These are phyloP conservation scores for Diaporthe longicolla DNA, from an alignment of 2,329 filamentous ascomycete genomes.

Conservation along the genomic window DNA sequence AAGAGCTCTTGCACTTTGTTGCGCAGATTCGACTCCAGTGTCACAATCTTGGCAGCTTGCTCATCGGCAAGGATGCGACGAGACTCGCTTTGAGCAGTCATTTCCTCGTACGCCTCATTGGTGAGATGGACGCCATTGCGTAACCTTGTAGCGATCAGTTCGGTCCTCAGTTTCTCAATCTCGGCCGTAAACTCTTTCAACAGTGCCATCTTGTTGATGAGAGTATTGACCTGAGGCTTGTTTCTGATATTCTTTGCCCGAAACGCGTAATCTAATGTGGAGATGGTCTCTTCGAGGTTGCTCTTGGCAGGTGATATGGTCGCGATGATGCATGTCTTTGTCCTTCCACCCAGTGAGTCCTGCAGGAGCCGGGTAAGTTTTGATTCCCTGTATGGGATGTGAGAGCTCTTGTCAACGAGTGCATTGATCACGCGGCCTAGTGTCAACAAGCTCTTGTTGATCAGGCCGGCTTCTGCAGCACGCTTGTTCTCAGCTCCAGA, in stretches of 20 bases:
- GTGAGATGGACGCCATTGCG: constrained; percentile 96
- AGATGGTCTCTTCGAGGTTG: constrained; percentile 98
- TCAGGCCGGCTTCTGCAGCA: constrained; percentile 93
- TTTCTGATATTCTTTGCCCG: constrained; percentile 98
- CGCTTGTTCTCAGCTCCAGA: constrained; percentile 99
- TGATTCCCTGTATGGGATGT: constrained; percentile 94
- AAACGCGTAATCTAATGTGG: constrained; percentile 97
- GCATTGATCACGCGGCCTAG: constrained; percentile 98
- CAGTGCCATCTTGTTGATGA: constrained; percentile 93
- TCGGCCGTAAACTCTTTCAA: constrained; percentile 91
- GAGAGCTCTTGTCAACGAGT: constrained; percentile 87
- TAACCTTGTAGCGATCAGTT: constrained; percentile 91
- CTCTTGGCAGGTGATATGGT: constrained; percentile 95
- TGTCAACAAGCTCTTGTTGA: constrained; percentile 97
- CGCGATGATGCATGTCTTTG: constrained; percentile 98
- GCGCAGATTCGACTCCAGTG: constrained; percentile 88
- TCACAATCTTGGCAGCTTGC: constrained; percentile 91
- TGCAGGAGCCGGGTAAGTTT: constrained; percentile 95
- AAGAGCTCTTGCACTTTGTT: constrained; percentile 97
- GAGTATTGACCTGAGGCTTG: constrained; percentile 94
- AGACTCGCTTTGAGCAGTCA: constrained; percentile 93
- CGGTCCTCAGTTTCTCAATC: constrained; percentile 94
- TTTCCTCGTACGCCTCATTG: constrained; percentile 89
- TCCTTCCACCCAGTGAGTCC: constrained; percentile 94
- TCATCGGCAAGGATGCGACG: constrained; percentile 92